Percentiles rank a stretch among this genome's conserved stretches.
phyloP scores from a whole-genome alignment of 2,329 filamentous ascomycete genomes.

The Clarireedia monteithiana region DNA sequence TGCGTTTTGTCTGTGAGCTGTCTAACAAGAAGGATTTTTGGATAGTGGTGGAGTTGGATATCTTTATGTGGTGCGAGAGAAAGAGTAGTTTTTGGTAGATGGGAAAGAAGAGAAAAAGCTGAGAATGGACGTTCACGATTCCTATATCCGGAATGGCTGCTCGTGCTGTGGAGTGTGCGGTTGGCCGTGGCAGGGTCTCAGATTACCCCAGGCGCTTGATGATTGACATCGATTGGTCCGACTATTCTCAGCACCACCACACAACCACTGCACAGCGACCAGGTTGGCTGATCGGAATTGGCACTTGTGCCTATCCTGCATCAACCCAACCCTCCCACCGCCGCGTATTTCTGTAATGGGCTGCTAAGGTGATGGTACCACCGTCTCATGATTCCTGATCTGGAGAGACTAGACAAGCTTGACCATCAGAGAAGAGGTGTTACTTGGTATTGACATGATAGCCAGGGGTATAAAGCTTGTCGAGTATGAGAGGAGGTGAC shows the following conservation, averaged over 20 bases:
- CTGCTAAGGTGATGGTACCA: neutral
- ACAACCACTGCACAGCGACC: neutral
- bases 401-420: too few species aligned
- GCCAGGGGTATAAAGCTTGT: too few species aligned
- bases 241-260: neutral
- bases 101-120: too few species aligned
- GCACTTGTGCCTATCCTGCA: neutral
- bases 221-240: neutral
- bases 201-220: neutral
- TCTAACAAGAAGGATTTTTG: too few species aligned
- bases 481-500: too few species aligned
- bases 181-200: neutral
- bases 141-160: neutral
- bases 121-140: neutral
- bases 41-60: too few species aligned
- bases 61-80: too few species aligned
- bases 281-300: neutral
- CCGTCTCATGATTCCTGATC: neutral
- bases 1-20: too few species aligned
- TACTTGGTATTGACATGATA: too few species aligned
- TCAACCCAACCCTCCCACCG: neutral
- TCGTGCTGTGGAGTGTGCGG: neutral
- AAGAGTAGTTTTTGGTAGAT: too few species aligned
- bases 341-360: neutral
- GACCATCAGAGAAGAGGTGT: too few species aligned